Evolutionary conservation across 177 flowering plant genomes (phyloP).

Genomic region (Vitis hybrid): DNA sequence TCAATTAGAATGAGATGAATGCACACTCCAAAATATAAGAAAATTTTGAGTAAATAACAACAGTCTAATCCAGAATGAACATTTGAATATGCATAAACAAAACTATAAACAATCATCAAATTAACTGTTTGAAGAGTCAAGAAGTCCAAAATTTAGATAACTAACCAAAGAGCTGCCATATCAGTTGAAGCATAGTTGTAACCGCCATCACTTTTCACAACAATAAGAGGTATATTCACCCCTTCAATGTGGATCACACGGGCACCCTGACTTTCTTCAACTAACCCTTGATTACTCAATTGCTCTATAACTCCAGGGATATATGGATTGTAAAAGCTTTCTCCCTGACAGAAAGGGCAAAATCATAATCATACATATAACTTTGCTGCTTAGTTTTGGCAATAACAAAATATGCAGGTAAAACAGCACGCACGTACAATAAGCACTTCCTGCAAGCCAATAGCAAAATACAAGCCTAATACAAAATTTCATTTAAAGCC

Average conservation of each 20-base stretch:
- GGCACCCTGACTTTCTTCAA: constrained; percentile 93
- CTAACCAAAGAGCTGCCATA: constrained; percentile 95
- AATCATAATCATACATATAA: too few relatives aligned
- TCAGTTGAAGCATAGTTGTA: constrained; percentile 98
- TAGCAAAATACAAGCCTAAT: too few relatives aligned
- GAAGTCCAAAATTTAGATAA: constrained; percentile 5
- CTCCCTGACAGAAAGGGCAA: constrained; percentile 57
- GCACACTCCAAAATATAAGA: not conserved
- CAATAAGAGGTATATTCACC: constrained; percentile 78
- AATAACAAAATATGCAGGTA: not conserved
- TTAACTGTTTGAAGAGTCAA: not conserved
- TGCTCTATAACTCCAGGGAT: constrained; percentile 65
- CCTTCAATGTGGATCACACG: constrained; percentile 86
- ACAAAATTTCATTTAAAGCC: too few relatives aligned
- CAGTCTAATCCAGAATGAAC: not conserved
- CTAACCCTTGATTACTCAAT: constrained; percentile 51
- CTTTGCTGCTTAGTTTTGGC: not conserved
- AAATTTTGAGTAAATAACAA: constrained; percentile 1
- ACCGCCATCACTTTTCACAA: constrained; percentile 96
- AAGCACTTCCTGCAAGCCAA: too few relatives aligned
- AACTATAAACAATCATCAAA: not conserved
- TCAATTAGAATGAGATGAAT: constrained; percentile 9
- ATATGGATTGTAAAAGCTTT: constrained; percentile 91
- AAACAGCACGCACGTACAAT: too few relatives aligned
- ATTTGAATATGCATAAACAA: not conserved